Evolutionary conservation across 2,329 filamentous ascomycete species (phyloP).

Genomic region (Ceratocystis huliohia): DNA sequence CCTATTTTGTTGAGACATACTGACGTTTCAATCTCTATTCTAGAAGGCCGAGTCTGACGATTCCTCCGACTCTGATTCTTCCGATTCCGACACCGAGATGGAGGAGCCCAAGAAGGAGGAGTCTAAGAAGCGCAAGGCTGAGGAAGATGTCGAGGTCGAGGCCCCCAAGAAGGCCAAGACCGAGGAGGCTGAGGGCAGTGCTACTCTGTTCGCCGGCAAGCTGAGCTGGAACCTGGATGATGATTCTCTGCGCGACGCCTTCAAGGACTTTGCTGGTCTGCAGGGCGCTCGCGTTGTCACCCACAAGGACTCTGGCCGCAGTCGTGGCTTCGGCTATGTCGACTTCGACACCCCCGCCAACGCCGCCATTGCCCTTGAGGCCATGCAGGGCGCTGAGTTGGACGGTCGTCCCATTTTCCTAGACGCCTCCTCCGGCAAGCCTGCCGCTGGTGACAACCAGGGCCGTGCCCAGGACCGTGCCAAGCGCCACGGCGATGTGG

Average conservation of each 20-base stretch:
- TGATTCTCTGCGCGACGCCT: conserved; percentile 65
- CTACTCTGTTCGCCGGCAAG: conserved; percentile 68
- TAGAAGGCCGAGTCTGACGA: conserved; percentile 25
- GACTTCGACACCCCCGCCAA: conserved; percentile 61
- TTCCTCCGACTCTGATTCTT: conserved; percentile 27
- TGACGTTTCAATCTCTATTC: conserved; percentile 25
- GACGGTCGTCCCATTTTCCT: conserved; percentile 66
- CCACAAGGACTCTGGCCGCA: conserved; percentile 67
- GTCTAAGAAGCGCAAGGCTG: conserved; percentile 38
- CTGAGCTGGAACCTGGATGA: conserved; percentile 86
- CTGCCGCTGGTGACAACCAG: conserved; percentile 39
- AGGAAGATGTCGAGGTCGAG: conserved; percentile 35
- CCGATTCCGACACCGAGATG: conserved; percentile 27
- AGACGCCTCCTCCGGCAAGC: conserved; percentile 46
- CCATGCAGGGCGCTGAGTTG: conserved; percentile 61
- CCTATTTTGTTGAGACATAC: not conserved
- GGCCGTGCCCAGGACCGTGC: conserved; percentile 52
- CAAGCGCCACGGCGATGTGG: conserved; percentile 61
- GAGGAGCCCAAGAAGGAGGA: conserved; percentile 28
- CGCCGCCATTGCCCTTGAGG: conserved; percentile 58
- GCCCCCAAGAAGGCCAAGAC: conserved; percentile 56
- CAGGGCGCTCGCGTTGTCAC: conserved; percentile 66
- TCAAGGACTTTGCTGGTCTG: conserved; percentile 65
- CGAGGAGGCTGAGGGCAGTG: conserved; percentile 37
- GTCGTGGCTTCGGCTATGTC: conserved; percentile 88